These are phyloP conservation scores for Solanum chiquidenum DNA, from an alignment of 257 asterid species.

Conservation along the genomic window DNA sequence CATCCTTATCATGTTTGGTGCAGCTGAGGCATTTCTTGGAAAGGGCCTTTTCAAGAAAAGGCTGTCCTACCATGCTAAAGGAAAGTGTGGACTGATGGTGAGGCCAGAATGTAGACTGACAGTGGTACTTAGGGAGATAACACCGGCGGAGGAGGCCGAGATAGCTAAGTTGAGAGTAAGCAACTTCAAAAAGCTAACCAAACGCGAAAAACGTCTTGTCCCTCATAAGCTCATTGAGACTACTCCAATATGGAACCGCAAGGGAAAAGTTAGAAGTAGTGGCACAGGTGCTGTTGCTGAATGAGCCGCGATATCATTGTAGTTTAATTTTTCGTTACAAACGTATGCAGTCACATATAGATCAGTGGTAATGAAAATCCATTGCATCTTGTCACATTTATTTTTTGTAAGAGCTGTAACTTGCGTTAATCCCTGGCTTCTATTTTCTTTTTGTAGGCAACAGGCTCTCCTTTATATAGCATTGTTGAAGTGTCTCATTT, in stretches of 20 bases:
- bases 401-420: not conserved
- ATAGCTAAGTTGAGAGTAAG: not conserved
- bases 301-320: not conserved
- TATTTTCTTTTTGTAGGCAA: not conserved
- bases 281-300: not conserved
- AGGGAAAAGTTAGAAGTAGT: not conserved
- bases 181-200: not conserved
- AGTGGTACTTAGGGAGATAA: not conserved
- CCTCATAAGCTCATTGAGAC: not conserved
- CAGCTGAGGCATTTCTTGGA: not conserved
- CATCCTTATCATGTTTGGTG: not conserved
- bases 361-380: not conserved
- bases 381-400: not conserved
- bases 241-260: not conserved
- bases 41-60: not conserved
- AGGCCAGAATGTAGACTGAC: not conserved
- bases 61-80: not conserved
- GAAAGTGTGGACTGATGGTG: not conserved
- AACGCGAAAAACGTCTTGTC: not conserved
- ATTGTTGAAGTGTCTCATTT: not conserved
- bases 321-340: not conserved
- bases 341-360: not conserved
- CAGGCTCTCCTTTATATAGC: not conserved
- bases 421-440: not conserved
- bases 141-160: not conserved